These are phyloP conservation scores for Lactifluus volemus DNA, from an alignment of 768 basidiomycete genomes.

Conservation along the genomic window DNA sequence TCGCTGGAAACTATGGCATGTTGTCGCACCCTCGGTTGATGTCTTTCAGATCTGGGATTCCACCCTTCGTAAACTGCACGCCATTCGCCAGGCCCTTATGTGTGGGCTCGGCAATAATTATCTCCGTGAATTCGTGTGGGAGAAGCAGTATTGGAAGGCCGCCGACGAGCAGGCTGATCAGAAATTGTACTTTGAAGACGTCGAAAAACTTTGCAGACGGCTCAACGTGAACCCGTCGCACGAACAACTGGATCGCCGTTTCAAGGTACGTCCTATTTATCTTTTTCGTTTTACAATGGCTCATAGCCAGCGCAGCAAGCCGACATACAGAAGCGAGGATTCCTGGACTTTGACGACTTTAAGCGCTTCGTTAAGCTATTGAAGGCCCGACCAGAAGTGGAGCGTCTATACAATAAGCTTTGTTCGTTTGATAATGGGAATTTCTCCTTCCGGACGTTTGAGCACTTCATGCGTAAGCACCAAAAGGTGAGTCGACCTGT, in stretches of 20 bases:
- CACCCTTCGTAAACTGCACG: slow-evolving; percentile 54
- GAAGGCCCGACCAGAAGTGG: slow-evolving; percentile 79
- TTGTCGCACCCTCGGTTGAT: slow-evolving; percentile 61
- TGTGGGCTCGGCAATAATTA: slow-evolving; percentile 55
- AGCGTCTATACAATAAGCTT: slow-evolving; percentile 47
- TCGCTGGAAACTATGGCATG: slow-evolving; percentile 77
- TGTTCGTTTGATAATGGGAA: slow-evolving; percentile 26
- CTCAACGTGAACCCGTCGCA: slow-evolving; percentile 54
- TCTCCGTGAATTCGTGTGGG: slow-evolving; percentile 62
- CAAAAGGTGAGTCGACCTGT: slow-evolving; percentile 42
- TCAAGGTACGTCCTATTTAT: slow-evolving; percentile 36
- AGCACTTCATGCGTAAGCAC: slow-evolving; percentile 39
- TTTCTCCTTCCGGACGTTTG: slow-evolving; percentile 35
- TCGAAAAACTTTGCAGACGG: slow-evolving; percentile 60
- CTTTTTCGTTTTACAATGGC: neutral
- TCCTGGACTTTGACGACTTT: slow-evolving; percentile 73
- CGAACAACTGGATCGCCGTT: slow-evolving; percentile 46
- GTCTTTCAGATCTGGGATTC: slow-evolving; percentile 56
- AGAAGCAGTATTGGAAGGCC: slow-evolving; percentile 74
- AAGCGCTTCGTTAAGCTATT: slow-evolving; percentile 74
- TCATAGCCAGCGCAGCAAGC: slow-evolving; percentile 41
- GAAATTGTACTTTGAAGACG: slow-evolving; percentile 59
- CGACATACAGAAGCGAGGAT: slow-evolving; percentile 45
- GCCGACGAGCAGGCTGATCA: slow-evolving; percentile 56
- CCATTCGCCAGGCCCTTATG: slow-evolving; percentile 63